Base-by-base conservation (phyloP, 1,284 basidiomycete species). In the Pyrrhoderma noxium region DNA sequence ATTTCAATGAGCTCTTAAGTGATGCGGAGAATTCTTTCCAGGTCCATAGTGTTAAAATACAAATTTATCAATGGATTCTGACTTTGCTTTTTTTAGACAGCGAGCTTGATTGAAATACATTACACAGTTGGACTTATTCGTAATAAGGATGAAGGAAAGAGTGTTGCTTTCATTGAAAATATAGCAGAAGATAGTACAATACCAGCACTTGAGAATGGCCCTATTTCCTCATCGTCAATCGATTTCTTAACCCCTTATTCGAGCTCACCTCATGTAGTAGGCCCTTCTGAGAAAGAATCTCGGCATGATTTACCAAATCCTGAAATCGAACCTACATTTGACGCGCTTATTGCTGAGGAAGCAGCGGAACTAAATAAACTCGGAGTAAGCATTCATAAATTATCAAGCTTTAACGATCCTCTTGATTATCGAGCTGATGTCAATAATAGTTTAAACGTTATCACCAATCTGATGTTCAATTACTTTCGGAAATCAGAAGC, bases 61-160 rank as follows among this genome's bases (percentile, higher is more conserved):
- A 8, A 11, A 25, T 9, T 31, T 21, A 11, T 8, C 21, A 18
- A 23, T 8, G 23, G 3, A n/a, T 25, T 4, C 38, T 48, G 4
- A 16, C 19, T 37, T 43, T n/a, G 21, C 11, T 39, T 8, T 7
- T 16, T 13, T 8, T 39, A 77, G 76, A 65, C 75, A 9, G 67
- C 73, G 2, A 72, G 73, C 0, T 66, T 77, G 7, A 72, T 77
- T 44, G 70, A 75, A 49, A 70, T 77, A n/a, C 75, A 77, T 55
- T 67, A 72, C 51, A 64, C 69, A 11, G 60, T 76, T 21, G 62
- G 64, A 9, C 57, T 58, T 21, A 14, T 55, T 36, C 36, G 36
- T 22, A 40, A 40, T 14, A 23, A 21, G 2, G 37, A 36, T 47
- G 22, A 31, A 22, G 49, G 19, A 19, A 39, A n/a, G 8, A 27